Base-by-base conservation (phyloP, 2,329 filamentous ascomycete genomes). In the Atkinsonella texensis region DNA sequence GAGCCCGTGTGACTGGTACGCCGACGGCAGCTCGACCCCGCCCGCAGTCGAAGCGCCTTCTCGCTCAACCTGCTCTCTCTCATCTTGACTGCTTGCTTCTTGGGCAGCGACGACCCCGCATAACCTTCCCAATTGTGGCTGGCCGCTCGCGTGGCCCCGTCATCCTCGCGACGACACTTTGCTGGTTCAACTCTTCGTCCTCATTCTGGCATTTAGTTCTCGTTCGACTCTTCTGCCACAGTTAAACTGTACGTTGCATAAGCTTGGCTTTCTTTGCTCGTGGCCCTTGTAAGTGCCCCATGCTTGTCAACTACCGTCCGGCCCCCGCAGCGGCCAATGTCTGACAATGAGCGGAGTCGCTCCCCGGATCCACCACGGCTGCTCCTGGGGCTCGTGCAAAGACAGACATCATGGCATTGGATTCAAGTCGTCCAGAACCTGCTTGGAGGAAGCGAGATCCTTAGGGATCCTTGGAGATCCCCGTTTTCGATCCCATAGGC, bases 291-390 rank as follows among this genome's bases (percentile, higher is more conserved):
- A 52, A 50, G 54, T 54, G 13, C 38, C 28, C 31, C 47, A 41
- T 45, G 13, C 10, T 40, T 18, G 40, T 41, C 35, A 33, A n/a
- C 33, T 18, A 23, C 46, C 43, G 35, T 23, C 43, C 18, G 35
- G 33, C 28, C 48, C 48, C 48, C 17, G 31, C 38, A 41, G 38
- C 40, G 23, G 52, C 52, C 57, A 58, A 54, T 55, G 49, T 53
- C 49, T 46, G 52, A 43, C 39, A 45, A 48, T 17, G 28, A 46
- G 55, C 56, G 54, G 57, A 57, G 53, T 51, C 52, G 46, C 47
- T 11, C 46, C 12, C 43, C 51, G 51, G 51, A 44, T 55, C 54
- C 50, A 50, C 52, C 52, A 33, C 44, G 40, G 46, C 48, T 23
- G 49, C 23, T 35, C 17, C 42, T 13, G 47, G 48, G 48, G 46